Percentiles rank a stretch among this genome's conserved stretches.
Conservation (phyloP, 2,329 filamentous ascomycete genomes). For the Claviceps lovelessii region DNA sequence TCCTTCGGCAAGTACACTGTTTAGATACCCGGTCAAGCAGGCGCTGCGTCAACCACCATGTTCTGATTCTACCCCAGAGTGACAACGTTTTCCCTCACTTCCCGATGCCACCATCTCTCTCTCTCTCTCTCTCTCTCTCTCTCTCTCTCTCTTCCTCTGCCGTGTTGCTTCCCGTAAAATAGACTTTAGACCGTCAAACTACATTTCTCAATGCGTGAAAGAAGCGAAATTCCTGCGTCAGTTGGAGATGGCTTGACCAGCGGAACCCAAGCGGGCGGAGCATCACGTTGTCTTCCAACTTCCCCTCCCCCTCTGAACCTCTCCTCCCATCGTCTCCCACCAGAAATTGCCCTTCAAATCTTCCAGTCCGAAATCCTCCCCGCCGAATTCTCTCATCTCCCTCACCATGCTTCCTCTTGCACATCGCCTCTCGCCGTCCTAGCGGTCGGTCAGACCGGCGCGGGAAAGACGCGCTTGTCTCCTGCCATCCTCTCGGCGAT, state of each 20-base stretch:
- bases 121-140: no score
- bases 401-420: slow-evolving; percentile 4
- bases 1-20: no score
- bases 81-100: no score
- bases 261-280: not conserved
- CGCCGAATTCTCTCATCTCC: slow-evolving; percentile 16
- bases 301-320: slow-evolving; percentile 14
- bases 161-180: not conserved
- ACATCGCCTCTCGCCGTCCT: slow-evolving; percentile 25
- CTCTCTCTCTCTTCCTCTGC: no score
- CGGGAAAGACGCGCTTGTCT: slow-evolving; percentile 32
- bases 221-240: not conserved
- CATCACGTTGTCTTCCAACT: slow-evolving; percentile 4
- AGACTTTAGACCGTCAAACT: not conserved
- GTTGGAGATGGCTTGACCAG: no score
- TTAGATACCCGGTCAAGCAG: no score
- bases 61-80: no score
- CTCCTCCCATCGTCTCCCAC: slow-evolving; percentile 19
- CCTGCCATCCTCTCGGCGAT: slow-evolving; percentile 24
- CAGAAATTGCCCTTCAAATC: slow-evolving; percentile 16
- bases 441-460: slow-evolving; percentile 33
- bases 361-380: slow-evolving; percentile 20
- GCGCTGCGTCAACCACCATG: no score
- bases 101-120: no score
- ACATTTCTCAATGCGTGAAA: not conserved